phyloP scores from a whole-genome alignment of 75 land plant species.

The Cunninghamia lanceolata region DNA sequence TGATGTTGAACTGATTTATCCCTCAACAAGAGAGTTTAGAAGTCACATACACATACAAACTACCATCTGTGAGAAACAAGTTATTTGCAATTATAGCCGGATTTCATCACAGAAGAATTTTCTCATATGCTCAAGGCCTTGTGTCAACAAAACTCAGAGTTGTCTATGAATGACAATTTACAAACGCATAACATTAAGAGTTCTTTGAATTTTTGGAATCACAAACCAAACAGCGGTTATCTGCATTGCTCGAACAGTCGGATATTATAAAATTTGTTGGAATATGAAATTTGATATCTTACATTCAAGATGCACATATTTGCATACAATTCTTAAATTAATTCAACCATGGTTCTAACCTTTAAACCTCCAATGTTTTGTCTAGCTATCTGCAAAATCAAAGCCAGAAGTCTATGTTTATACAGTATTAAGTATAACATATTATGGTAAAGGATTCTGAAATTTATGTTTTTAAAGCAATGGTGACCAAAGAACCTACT shows the following conservation, averaged over 20 bases:
- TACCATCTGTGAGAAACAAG: neutral
- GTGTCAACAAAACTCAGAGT: neutral
- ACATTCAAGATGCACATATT: neutral
- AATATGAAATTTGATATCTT: neutral
- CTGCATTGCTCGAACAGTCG: neutral
- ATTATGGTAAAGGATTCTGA: neutral
- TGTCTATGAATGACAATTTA: neutral
- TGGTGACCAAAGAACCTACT: neutral
- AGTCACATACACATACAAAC: neutral
- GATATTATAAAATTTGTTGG: neutral
- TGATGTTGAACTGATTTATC: neutral
- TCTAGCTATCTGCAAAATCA: conserved; percentile 6
- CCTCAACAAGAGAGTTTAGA: neutral
- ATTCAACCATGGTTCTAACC: neutral
- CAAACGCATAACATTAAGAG: neutral
- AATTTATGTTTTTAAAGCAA: neutral
- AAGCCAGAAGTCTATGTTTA: neutral
- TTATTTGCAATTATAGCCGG: neutral
- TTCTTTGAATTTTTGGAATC: neutral
- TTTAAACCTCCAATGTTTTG: neutral
- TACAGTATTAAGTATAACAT: neutral
- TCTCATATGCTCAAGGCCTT: neutral
- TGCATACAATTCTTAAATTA: conserved; percentile 1
- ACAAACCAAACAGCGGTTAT: neutral
- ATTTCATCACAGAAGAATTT: neutral